Evolutionary conservation across 208 protist genomes (phyloP), one percentile per base, ranked within the genome.

Genomic region (Vickermania ingenoplastis): DNA sequence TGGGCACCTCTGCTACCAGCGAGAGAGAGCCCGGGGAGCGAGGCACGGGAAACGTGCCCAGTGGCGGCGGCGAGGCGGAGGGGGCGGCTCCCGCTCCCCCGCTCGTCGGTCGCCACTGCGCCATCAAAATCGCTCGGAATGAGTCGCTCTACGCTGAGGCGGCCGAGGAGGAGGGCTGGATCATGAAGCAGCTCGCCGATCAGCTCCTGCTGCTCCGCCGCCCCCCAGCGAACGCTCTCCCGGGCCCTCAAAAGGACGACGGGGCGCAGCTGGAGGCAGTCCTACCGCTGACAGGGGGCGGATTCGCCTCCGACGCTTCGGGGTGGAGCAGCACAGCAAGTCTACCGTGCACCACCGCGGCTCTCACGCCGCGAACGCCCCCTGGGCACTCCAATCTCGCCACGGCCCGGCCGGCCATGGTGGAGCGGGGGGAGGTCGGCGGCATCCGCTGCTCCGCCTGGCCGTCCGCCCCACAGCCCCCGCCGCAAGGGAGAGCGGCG

Each of bases 81-180:
- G 11, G 7, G 36, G 17, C 36, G 36, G 36, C 36, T 17, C 7
- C 36, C 36, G 11, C 36, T n/a, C 36, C 36, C 36, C 36, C 7
- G 11, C 11, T 45, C 11, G 17, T 45, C 36, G 36, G 7, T 17
- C 36, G 36, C 11, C 36, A 45, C 17, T 31, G 61, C 2, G 73
- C 73, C 22, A 73, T 79, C 17, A 79, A 79, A 65, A 69, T 79
- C 21, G 54, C 77, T 25, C 63, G 63, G 22, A 67, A 54, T 1
- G 41, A 60, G 4, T 23, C 57, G 41, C 28, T 67, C 21, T 87
- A 85, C 67, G 68, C 68, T 26, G 57, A 63, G 1, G 80, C 72
- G 14, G 80, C 80, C 2, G 51, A 75, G 63, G 65, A 77, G 1
- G 80, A 87, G 61, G 63, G 77, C 49, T 41, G 41, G 31, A 53